Evolutionary conservation across 495 filamentous ascomycete genomes (phyloP).

Genomic region (Chaetomidium leptoderma): DNA sequence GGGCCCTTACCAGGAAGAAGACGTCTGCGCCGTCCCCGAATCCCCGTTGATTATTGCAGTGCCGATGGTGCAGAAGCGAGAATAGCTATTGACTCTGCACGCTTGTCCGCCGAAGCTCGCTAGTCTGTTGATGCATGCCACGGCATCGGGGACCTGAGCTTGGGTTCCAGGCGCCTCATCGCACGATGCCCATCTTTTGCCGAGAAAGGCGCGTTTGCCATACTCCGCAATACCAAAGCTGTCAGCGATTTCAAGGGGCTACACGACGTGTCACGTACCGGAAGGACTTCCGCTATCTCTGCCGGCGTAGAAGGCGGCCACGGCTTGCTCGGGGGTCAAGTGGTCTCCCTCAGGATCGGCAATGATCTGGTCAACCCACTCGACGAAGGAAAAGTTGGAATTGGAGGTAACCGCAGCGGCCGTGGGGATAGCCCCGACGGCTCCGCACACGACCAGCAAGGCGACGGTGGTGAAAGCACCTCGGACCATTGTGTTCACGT

Average conservation of each 20-base stretch:
- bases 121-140: not conserved
- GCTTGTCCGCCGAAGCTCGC: not conserved
- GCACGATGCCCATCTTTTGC: not conserved
- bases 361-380: not conserved
- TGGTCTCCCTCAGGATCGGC: not conserved
- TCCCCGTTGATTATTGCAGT: not conserved
- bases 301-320: not conserved
- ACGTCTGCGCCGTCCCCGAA: not conserved
- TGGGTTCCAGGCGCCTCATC: not conserved
- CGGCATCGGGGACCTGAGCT: not conserved
- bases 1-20: not conserved
- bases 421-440: not conserved
- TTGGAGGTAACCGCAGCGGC: not conserved
- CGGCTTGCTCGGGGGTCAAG: not conserved
- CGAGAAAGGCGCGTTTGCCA: not conserved
- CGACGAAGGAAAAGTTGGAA: not conserved
- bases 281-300: not conserved
- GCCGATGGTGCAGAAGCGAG: not conserved
- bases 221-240: not conserved
- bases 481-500: not conserved
- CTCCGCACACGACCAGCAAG: not conserved
- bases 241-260: too few species aligned
- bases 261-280: not conserved
- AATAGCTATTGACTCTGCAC: not conserved
- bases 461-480: not conserved